Evolutionary conservation across 257 asterid species (phyloP).

Genomic region (Gynochthodes officinalis): DNA sequence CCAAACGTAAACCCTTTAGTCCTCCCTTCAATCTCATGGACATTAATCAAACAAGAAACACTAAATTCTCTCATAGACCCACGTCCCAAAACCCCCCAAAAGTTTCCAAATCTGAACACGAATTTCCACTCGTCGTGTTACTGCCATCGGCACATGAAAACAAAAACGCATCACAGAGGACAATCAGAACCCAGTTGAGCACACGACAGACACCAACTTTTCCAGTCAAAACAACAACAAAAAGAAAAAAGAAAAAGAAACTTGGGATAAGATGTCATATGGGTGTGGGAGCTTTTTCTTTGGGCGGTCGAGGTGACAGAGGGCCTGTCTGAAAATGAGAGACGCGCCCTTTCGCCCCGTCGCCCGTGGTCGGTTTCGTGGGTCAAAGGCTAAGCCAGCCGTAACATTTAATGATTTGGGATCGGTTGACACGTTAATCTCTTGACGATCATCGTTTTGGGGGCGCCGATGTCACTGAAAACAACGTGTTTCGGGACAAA

Average conservation of each 20-base stretch:
- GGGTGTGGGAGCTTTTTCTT: slow-evolving; percentile 34
- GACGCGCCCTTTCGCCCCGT: neutral
- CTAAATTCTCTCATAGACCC: neutral
- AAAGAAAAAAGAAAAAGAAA: too few species aligned
- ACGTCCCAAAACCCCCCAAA: neutral
- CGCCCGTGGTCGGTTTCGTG: slow-evolving; percentile 34
- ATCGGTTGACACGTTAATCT: slow-evolving; percentile 28
- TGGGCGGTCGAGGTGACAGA: slow-evolving; percentile 44
- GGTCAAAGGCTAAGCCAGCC: slow-evolving; percentile 21
- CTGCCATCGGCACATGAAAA: too few species aligned
- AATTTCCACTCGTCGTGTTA: slow-evolving; percentile 19
- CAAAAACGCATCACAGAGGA: too few species aligned
- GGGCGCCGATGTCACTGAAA: neutral
- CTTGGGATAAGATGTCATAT: too few species aligned
- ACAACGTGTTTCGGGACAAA: neutral
- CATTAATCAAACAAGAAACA: neutral
- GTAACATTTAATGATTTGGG: slow-evolving; percentile 1
- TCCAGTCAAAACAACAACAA: too few species aligned
- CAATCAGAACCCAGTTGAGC: too few species aligned
- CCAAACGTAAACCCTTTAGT: too few species aligned
- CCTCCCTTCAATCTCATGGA: too few species aligned
- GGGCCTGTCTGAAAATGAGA: slow-evolving; percentile 10
- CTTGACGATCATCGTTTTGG: neutral
- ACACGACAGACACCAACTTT: slow-evolving; percentile 35
- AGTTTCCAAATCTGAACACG: slow-evolving; percentile 14